Conservation (phyloP, 768 basidiomycete species). For the Leucosporidium yakuticum region DNA sequence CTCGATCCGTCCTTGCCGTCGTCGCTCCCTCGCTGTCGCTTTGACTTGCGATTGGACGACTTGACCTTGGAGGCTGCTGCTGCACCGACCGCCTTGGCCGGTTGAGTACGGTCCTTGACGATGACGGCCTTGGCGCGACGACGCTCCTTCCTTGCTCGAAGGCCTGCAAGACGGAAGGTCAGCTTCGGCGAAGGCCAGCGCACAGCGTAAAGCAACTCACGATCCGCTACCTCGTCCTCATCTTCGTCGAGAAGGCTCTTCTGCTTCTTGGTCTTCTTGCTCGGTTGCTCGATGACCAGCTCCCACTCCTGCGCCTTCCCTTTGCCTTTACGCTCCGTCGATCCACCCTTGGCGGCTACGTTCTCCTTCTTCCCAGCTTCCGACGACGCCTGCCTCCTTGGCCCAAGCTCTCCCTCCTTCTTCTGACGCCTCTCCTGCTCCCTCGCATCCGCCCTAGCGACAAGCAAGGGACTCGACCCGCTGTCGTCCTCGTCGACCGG, state of each 20-base stretch:
- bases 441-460: conserved; percentile 17
- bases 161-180: background rate
- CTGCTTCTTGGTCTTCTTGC: conserved; percentile 9
- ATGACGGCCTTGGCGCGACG: conserved; percentile 23
- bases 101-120: conserved; percentile 21
- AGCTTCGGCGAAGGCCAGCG: no score
- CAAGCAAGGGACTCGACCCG: background rate
- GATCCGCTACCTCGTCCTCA: conserved; percentile 18
- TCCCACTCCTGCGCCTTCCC: background rate
- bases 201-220: conserved; percentile 5
- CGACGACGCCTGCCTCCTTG: no score
- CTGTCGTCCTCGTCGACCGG: background rate
- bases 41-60: background rate
- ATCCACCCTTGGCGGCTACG: background rate
- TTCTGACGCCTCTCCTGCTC: background rate
- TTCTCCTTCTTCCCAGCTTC: background rate
- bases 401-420: background rate
- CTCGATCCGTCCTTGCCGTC: background rate
- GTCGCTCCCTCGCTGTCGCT: background rate
- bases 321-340: conserved; percentile 5
- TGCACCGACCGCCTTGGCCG: conserved; percentile 12
- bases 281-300: background rate
- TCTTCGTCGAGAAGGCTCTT: conserved; percentile 3
- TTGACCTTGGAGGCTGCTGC: conserved; percentile 21
- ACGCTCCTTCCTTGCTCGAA: conserved; percentile 19